Base-by-base conservation (phyloP, 169 alveolate species). In the Eimeria acervulina region DNA sequence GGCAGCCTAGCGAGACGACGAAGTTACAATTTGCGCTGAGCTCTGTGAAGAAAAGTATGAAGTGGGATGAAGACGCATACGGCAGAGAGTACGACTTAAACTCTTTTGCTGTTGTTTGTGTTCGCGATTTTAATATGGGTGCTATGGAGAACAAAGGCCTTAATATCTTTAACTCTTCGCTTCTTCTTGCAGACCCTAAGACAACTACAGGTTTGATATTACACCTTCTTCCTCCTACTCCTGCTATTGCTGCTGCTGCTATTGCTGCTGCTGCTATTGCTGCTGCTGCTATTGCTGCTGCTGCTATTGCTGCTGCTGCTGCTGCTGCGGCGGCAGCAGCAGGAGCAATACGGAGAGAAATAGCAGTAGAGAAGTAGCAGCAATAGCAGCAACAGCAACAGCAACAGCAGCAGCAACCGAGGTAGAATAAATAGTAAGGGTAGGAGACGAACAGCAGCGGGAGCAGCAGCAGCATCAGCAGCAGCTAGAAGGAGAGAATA, bases 101-200 rank as follows among this genome's bases (percentile, higher is more conserved):
- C 74, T 96, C 97, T 93, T 98, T 98, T 94, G 98, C 98, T 96
- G 96, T 98, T 47, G 99, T 98, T 19, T 98, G 99, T 42, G 99
- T 98, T 23, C 95, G 98, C 51, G 99, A 98, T 55, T 98, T 98
- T 94, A 98, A 98, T 97, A 97, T 97, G 84, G 99, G 99, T 6
- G 99, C 99, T 36, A 98, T 98, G 99, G 99, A 98, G 95, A 98
- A 98, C 97, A 98, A 98, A 94, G 98, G 99, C 59, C 96, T 98
- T 81, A 98, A 98, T 93, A 97, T 98, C 21, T 98, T 98, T 96
- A 98, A 98, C 97, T 97, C 98, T 8, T 95, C 97, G 68, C 96
- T 97, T 55, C 97, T 98, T 70, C 94, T 98, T 87, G 99, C 99
- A 8, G 97, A 98, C 66, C 98, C 96, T 33, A 96, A 97, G 92